Base-by-base conservation (phyloP, 805 yeast species). In the Candida hispaniensis region DNA sequence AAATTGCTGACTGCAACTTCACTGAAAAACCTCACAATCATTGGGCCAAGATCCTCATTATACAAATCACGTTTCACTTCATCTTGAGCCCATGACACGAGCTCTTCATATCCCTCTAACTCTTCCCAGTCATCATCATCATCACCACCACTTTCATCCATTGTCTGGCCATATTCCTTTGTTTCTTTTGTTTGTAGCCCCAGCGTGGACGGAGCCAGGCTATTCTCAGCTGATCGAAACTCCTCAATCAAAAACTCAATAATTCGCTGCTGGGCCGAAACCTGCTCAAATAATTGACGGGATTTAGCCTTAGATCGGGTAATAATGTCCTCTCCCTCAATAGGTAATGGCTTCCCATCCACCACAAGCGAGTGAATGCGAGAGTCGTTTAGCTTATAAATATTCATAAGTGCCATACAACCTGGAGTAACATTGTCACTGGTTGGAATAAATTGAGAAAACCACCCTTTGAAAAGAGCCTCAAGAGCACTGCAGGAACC, bases 281-380 rank as follows among this genome's bases (percentile, higher is more conserved):
- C 64, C 48, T 68, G 72, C 0, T 79, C 71, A 46, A 67, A 82
- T 45, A 23, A 43, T 45, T 41, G 36, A 30, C 40, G 34, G 11
- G 48, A 55, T 46, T 70, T 74, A 3, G 93, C 73, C 77, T 76
- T 79, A 0, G 95, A 81, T 49, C 97, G 69, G 0, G 97, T 88
- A 4, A 82, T 60, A 20, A 88, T 85, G n/a, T 71, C 46, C 38
- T 73, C 79, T 5, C 62, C 59, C 27, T 61, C 58, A 47, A 73
- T 67, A 3, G 79, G 75, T 17, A 79, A 58, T 19, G 75, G 58
- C 42, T 83, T 83, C n/a, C 94, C 96, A 44, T 83, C 69, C 0
- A 86, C 94, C 4, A 57, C 41, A 3, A 82, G 50, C 1, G 50
- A 41, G 18, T 63, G 62, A 2, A 85, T 52, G 7, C 74, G 56